Conservation (phyloP, 2,329 filamentous ascomycete species). For the Stemphylium vesicarium region DNA sequence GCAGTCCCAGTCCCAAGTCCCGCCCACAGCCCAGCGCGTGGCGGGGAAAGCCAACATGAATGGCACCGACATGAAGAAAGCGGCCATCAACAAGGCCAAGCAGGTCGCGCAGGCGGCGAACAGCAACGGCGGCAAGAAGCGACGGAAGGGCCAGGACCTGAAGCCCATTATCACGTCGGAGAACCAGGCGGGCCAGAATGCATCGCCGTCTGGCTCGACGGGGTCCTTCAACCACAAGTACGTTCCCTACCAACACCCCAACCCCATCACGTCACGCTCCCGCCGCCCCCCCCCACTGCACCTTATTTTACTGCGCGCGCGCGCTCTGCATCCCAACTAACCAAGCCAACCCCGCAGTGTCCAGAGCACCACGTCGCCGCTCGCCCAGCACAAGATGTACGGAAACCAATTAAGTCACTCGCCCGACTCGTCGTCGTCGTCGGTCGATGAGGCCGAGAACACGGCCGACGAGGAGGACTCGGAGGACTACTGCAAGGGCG, state of each 20-base stretch:
- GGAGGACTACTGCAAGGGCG: slow-evolving; percentile 99
- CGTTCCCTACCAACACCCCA: slow-evolving; percentile 27
- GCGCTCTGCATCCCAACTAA: slow-evolving; percentile 22
- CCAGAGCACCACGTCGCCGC: slow-evolving; percentile 58
- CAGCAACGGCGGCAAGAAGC: slow-evolving; percentile 70
- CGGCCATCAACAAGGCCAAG: slow-evolving; percentile 70
- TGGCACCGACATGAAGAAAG: slow-evolving; percentile 68
- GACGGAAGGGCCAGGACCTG: slow-evolving; percentile 72
- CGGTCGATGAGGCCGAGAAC: slow-evolving; percentile 83
- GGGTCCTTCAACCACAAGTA: slow-evolving; percentile 51
- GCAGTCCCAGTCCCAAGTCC: slow-evolving; percentile 2
- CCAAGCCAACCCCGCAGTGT: slow-evolving; percentile 37
- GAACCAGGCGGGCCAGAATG: slow-evolving; percentile 54
- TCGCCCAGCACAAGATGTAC: slow-evolving; percentile 56
- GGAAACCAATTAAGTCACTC: slow-evolving; percentile 70
- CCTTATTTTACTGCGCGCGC: slow-evolving; percentile 13
- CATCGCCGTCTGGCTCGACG: slow-evolving; percentile 48
- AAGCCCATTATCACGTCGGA: slow-evolving; percentile 80
- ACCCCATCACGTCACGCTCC: slow-evolving; percentile 4
- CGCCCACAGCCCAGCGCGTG: slow-evolving; percentile 31
- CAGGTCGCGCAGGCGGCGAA: slow-evolving; percentile 65
- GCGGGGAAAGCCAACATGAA: slow-evolving; percentile 61
- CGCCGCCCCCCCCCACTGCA: slow-evolving; percentile 1
- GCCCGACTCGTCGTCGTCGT: slow-evolving; percentile 76
- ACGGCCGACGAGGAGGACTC: slow-evolving; percentile 98